A percentile compares a stretch with the other conserved stretches of the same genome.
These are phyloP conservation scores for Sphaerostilbella broomeana DNA, from an alignment of 2,329 filamentous ascomycete species.

Conservation along the genomic window DNA sequence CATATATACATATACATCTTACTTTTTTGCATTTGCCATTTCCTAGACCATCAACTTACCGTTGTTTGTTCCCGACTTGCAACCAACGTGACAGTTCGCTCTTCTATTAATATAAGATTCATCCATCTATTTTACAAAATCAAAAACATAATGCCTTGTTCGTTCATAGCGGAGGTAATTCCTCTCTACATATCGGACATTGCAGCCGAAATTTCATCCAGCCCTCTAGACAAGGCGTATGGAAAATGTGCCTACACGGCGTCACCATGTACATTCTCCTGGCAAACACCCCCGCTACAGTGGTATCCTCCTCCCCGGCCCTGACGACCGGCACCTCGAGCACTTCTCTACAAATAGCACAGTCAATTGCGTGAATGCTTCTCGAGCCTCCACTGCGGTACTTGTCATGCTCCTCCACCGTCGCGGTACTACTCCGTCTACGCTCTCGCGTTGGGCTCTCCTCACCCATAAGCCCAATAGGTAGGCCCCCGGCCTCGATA, in stretches of 20 bases:
- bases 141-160: too few relatives aligned
- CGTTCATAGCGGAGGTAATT: conserved; percentile 69
- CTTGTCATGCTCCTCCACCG: conserved; percentile 30
- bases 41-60: too few relatives aligned
- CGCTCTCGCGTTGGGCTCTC: conserved; percentile 22
- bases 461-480: conserved; percentile 58
- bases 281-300: conserved; percentile 64
- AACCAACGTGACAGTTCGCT: too few relatives aligned
- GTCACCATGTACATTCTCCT: conserved; percentile 93
- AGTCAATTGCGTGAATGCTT: conserved; percentile 62
- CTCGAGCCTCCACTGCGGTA: conserved; percentile 15
- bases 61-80: too few relatives aligned
- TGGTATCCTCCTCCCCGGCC: conserved; percentile 46
- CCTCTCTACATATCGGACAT: conserved; percentile 91
- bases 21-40: too few relatives aligned
- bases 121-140: too few relatives aligned
- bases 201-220: conserved; percentile 94
- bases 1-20: too few relatives aligned
- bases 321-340: conserved; percentile 81
- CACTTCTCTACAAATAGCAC: conserved; percentile 88
- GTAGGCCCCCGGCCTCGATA: conserved; percentile 70
- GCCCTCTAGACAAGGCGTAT: conserved; percentile 82
- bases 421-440: conserved; percentile 27
- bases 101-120: too few relatives aligned
- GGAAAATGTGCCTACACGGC: conserved; percentile 92